These are phyloP conservation scores for Diaporthe amygdali DNA, from an alignment of 2,329 filamentous ascomycete species.

Conservation along the genomic window DNA sequence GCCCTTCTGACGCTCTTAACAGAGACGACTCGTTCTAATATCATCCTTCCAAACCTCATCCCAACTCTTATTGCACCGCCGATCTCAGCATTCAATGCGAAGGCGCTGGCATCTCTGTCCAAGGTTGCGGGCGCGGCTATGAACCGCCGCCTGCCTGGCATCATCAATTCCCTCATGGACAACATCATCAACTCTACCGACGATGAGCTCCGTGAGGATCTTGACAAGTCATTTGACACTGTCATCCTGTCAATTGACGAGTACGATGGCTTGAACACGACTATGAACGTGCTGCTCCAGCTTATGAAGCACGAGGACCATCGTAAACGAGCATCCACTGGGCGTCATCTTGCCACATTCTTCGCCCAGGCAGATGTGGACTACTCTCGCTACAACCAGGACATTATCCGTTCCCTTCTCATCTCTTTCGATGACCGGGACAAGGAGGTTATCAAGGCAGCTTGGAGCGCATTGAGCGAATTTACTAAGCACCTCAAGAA, in stretches of 20 bases:
- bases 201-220: slow-evolving; percentile 72
- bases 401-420: slow-evolving; percentile 88
- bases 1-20: slow-evolving; percentile 93
- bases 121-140: slow-evolving; percentile 90
- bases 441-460: slow-evolving; percentile 80
- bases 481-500: slow-evolving; percentile 91
- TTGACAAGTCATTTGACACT: slow-evolving; percentile 83
- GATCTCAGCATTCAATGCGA: slow-evolving; percentile 93
- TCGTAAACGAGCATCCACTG: slow-evolving; percentile 77
- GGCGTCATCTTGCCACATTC: slow-evolving; percentile 83
- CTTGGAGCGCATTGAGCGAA: slow-evolving; percentile 85
- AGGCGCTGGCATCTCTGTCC: slow-evolving; percentile 88
- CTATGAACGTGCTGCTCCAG: slow-evolving; percentile 90
- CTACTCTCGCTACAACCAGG: slow-evolving; percentile 94
- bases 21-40: slow-evolving; percentile 90
- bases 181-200: slow-evolving; percentile 82
- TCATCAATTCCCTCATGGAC: slow-evolving; percentile 94
- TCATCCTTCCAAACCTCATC: slow-evolving; percentile 94
- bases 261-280: slow-evolving; percentile 91
- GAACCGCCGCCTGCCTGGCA: slow-evolving; percentile 86
- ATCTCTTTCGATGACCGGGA: slow-evolving; percentile 93
- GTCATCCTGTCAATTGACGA: slow-evolving; percentile 94
- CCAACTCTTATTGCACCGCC: slow-evolving; percentile 90
- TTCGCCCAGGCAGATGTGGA: slow-evolving; percentile 82
- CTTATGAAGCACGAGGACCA: slow-evolving; percentile 95